phyloP scores from a whole-genome alignment of 2,329 filamentous ascomycete genomes.

The Curvularia sp. region DNA sequence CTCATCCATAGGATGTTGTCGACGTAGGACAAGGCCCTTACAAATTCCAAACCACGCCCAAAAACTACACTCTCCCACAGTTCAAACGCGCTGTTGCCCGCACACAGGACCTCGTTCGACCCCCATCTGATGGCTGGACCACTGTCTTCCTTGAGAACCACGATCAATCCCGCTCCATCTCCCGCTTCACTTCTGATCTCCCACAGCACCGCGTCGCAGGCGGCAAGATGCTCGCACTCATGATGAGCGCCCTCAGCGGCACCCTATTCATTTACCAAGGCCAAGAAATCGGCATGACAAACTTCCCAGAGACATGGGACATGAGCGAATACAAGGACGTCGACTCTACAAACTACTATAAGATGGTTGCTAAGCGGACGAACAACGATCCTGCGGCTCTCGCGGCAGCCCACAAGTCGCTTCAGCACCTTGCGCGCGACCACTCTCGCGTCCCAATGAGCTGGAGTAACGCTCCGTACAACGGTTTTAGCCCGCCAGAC shows the following conservation, averaged over 20 bases:
- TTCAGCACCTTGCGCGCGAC: slow-evolving; percentile 68
- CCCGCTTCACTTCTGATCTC: slow-evolving; percentile 57
- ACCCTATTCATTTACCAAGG: slow-evolving; percentile 61
- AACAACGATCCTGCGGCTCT: slow-evolving; percentile 47
- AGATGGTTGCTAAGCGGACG: slow-evolving; percentile 41
- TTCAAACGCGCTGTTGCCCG: slow-evolving; percentile 43
- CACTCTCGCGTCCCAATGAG: slow-evolving; percentile 73
- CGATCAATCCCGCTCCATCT: slow-evolving; percentile 60
- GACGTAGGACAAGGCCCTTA: slow-evolving; percentile 47
- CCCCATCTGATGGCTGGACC: slow-evolving; percentile 53
- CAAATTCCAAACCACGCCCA: slow-evolving; percentile 47
- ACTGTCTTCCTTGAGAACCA: slow-evolving; percentile 62
- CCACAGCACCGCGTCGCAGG: slow-evolving; percentile 55
- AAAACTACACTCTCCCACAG: slow-evolving; percentile 41
- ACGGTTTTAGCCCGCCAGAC: slow-evolving; percentile 64
- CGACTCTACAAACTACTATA: slow-evolving; percentile 62
- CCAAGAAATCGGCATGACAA: slow-evolving; percentile 60
- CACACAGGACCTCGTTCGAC: slow-evolving; percentile 42
- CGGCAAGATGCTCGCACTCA: slow-evolving; percentile 57
- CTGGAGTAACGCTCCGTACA: slow-evolving; percentile 64
- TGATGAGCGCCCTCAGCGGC: slow-evolving; percentile 57
- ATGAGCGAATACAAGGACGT: slow-evolving; percentile 60
- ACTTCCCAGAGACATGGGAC: slow-evolving; percentile 54
- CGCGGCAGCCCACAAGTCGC: slow-evolving; percentile 57
- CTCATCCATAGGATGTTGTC: slow-evolving; percentile 48